These are phyloP conservation scores for Pachyrhizus erosus DNA, from an alignment of 306 rosid genomes.

Conservation along the genomic window DNA sequence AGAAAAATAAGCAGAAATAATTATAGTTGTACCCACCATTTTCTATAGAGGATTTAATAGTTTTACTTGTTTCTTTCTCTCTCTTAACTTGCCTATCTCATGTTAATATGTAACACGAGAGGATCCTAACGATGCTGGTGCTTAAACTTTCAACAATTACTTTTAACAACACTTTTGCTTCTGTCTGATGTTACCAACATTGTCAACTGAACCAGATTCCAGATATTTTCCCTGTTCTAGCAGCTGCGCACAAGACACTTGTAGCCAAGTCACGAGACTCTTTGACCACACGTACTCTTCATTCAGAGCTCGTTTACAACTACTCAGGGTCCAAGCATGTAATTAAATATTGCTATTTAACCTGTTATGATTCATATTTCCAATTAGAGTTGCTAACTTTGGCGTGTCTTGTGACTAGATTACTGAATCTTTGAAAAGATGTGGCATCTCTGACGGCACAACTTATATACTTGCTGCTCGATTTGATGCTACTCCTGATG, in stretches of 20 bases:
- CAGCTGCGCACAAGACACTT: constrained; percentile 83
- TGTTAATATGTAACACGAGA: not conserved
- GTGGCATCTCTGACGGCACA: constrained; percentile 78
- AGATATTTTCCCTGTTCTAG: constrained; percentile 80
- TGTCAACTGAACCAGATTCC: constrained; percentile 69
- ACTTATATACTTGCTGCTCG: constrained; percentile 80
- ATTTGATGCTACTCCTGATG: constrained; percentile 75
- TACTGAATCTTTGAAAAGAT: constrained; percentile 88
- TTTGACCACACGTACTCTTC: constrained; percentile 86
- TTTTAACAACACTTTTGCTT: not conserved
- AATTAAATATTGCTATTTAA: constrained; percentile 36
- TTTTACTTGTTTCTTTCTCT: constrained; percentile 15
- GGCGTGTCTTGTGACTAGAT: constrained; percentile 59
- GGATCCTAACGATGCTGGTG: constrained; percentile 12
- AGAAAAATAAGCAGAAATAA: not conserved
- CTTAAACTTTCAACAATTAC: constrained; percentile 19
- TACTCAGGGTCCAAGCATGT: constrained; percentile 96
- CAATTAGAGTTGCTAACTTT: constrained; percentile 39
- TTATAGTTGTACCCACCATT: not conserved
- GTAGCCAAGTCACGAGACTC: constrained; percentile 74
- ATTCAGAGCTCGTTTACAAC: constrained; percentile 94
- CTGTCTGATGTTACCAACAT: constrained; percentile 43
- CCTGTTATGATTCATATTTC: constrained; percentile 6
- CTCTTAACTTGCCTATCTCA: not conserved
- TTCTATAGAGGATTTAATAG: not conserved